Base-by-base conservation (phyloP, 345 rosid genomes). In the Murraya koenigii region DNA sequence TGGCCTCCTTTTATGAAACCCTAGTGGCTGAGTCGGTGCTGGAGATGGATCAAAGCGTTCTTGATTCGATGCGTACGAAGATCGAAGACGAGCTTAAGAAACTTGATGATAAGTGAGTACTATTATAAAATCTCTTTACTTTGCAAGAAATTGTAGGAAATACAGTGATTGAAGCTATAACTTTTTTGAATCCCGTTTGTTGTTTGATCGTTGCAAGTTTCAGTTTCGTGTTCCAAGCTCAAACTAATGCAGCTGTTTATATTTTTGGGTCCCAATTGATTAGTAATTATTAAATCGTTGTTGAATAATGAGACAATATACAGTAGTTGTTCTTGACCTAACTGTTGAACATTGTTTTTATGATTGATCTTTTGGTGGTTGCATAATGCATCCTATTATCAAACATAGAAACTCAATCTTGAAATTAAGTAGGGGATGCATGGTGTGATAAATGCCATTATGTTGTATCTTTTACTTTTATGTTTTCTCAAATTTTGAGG, bases 51-150 rank as follows among this genome's bases (percentile, higher is more conserved):
- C 97, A 88, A 88, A 82, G 87, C 72, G 38, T 91, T 63, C 76
- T 91, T 84, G 93, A 88, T 69, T 81, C 91, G 56, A 93, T 93
- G 97, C 86, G 88, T 4, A 76, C 85, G 3, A 87, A 77, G 76
- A 97, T 84, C 64, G 97, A 82, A 23, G 97, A 91, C 30, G 97
- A 97, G 86, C 87, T 94, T 77, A 93, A 90, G 84, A 94, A 84
- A 84, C 91, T 94, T 30, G 98, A 97, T 19, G 99, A 97, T 69
- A 94, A 89, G 99, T 97, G 81, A 84, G 94, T 84, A 56, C 56
- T 58, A n/a, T 58, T 58, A 22, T 22, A 58, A 8, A 23, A 55
- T 72, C 23, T 56, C 52, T 71, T 71, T 71, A 11, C 28, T 56
- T 58, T 5, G 44, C 35, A 1, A 36, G 0, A 14, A 33, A 25